Evolutionary conservation across 345 rosid genomes (phyloP).

Genomic region (Ceriops decandra): DNA sequence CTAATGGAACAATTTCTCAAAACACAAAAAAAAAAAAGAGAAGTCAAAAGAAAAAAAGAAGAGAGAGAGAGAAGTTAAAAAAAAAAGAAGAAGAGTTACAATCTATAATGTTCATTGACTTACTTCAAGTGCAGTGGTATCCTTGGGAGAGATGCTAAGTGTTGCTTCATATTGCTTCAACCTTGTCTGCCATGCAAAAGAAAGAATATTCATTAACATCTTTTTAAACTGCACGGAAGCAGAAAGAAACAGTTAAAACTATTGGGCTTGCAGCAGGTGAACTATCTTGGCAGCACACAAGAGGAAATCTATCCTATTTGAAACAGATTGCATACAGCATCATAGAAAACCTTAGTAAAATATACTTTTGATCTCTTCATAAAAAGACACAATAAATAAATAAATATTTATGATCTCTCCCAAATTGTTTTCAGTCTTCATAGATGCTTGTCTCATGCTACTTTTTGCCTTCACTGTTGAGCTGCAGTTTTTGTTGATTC

Average conservation of each 20-base stretch:
- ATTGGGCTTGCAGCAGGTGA: neutral
- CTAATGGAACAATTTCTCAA: too few species aligned
- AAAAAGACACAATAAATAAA: too few species aligned
- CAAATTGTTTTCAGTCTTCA: too few species aligned
- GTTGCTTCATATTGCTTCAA: conserved; percentile 68
- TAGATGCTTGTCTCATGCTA: too few species aligned
- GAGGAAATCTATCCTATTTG: neutral
- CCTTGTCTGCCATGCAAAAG: conserved; percentile 52
- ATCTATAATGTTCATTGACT: conserved; percentile 27
- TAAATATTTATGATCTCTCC: too few species aligned
- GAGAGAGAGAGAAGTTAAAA: neutral
- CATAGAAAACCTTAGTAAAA: neutral
- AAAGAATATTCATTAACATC: conserved; percentile 11
- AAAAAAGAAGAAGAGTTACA: neutral
- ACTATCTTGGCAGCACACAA: neutral
- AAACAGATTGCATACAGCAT: neutral
- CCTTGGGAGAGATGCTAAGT: conserved; percentile 54
- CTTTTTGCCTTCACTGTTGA: too few species aligned
- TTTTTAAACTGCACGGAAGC: neutral
- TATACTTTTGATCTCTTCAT: too few species aligned
- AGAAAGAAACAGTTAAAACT: neutral
- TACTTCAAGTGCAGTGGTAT: conserved; percentile 78
- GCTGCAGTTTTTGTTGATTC: too few species aligned
- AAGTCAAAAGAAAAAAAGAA: neutral
- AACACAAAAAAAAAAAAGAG: neutral